Base-by-base conservation (phyloP, 139 green algal genomes). In the Pseudopediastrum boryanum region DNA sequence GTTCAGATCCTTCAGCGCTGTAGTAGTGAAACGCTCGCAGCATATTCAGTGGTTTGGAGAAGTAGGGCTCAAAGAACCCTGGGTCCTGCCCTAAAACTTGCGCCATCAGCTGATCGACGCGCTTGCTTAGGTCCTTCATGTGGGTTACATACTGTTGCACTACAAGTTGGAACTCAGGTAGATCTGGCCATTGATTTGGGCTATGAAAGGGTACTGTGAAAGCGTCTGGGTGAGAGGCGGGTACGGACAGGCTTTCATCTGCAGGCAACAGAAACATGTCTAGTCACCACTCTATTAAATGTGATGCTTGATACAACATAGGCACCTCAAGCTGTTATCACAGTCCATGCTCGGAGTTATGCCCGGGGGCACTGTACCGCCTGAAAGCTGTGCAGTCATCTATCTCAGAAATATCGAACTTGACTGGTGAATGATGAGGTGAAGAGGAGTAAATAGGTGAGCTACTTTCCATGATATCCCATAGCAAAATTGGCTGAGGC, bases 201-300 rank as follows among this genome's bases (percentile, higher is more conserved):
- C 54, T 65, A 27, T 65, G 54, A 13, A 65, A 65, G 12, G 54
- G 54, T 27, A 65, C 54, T n/a, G 16, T 58, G 48, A 58, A 58
- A 21, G 48, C 48, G 21, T 58, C 48, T 58, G 48, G 48, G 35
- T 13, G n/a, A 65, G 33, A n/a, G 6, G 8, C 54, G 13, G 54
- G n/a, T 29, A 65, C 54, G 8, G 54, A 65, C 12, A 65, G 12
- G 54, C 9, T 29, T n/a, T 9, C 9, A 7, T 65, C 54, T n/a
- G n/a, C n/a, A n/a, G n/a, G n/a, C n/a, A n/a, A n/a, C n/a, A n/a
- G n/a, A n/a, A n/a, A n/a, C n/a, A n/a, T n/a, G n/a, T n/a, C n/a
- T n/a, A n/a, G n/a, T n/a, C n/a, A n/a, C n/a, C n/a, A n/a, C n/a
- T n/a, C n/a, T n/a, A n/a, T n/a, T n/a, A n/a, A n/a, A n/a, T n/a